Base-by-base conservation (phyloP, 2,329 filamentous ascomycete genomes). In the Aureobasidium zeae region DNA sequence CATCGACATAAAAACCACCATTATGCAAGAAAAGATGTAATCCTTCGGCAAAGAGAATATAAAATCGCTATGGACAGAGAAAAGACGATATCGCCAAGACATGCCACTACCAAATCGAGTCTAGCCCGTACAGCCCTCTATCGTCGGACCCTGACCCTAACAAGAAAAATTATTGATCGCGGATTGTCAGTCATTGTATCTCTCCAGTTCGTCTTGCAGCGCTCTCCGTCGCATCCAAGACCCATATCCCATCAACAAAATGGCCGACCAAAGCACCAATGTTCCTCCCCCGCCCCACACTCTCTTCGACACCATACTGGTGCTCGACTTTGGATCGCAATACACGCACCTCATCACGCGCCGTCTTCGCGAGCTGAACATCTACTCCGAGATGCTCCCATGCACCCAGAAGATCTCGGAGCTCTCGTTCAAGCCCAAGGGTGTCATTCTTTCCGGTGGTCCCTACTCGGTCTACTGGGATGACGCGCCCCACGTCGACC, bases 381-480 rank as follows among this genome's bases (percentile, higher is more conserved):
- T 93, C 61, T 94, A 84, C 70, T 79, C 79, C 49, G 87, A 94
- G 68, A 83, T 94, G 80, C 77, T 93, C 31, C 84, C 84, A 16
- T 94, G 87, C 65, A 93, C 82, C 33, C 79, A 83, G 56, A 89
- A 89, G 69, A 65, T 93, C 16, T 68, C 76, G 5, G 84, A 91
- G 45, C 73, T 94, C 24, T 60, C 71, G 34, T 94, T 76, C 71
- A 86, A 79, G 59, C 89, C 89, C 15, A 83, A 82, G 59, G 89
- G 88, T 53, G 79, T 96, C 51, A 83, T 94, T 45, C 68, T 88
- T 8, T 83, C 77, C 7, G 83, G 82, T 49, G 79, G 81, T 29
- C 76, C 76, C 11, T 81, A 76, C 62, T 88, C 82, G 2, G 88
- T 95, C 42, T 94, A 94, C 58, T 84, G 87, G 45, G 67, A 79